Percentiles rank a stretch among this genome's conserved stretches.
Conservation (phyloP, 441 rosid genomes). For the Geranium incanum region DNA sequence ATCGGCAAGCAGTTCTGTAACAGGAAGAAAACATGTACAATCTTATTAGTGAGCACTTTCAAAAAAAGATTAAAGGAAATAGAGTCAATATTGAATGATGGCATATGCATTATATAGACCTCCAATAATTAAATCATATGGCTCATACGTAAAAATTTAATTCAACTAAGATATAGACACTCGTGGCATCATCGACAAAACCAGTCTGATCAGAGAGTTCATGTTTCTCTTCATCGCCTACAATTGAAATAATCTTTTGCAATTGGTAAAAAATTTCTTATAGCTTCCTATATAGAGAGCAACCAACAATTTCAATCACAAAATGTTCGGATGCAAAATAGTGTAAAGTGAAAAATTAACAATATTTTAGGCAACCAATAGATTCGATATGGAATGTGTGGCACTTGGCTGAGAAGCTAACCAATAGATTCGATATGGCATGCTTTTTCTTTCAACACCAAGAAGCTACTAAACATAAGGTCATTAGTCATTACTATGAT, state of each 20-base stretch:
- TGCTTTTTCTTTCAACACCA: constrained; percentile 72
- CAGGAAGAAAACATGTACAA: constrained; percentile 8
- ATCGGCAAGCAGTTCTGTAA: too few species aligned
- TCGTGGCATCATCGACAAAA: constrained; percentile 79
- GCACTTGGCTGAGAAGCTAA: too few species aligned
- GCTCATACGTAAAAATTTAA: background rate
- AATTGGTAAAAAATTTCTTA: constrained; percentile 86
- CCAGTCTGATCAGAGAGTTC: constrained; percentile 87
- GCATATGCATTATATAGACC: background rate
- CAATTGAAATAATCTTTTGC: constrained; percentile 84
- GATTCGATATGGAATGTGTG: too few species aligned
- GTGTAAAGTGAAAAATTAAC: background rate
- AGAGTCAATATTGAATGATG: background rate
- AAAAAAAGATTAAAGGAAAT: background rate
- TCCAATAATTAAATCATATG: background rate
- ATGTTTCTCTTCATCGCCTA: constrained; percentile 82
- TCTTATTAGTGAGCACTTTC: background rate
- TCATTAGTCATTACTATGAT: background rate
- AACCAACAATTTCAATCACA: constrained; percentile 10
- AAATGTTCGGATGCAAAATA: background rate
- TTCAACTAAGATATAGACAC: constrained; percentile 21
- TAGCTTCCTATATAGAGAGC: constrained; percentile 55
- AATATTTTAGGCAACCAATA: constrained; percentile 23
- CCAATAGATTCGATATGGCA: constrained; percentile 33
- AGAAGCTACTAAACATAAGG: constrained; percentile 44